phyloP scores from a whole-genome alignment of 2,329 filamentous ascomycete species.

The Fusarium penzigii region DNA sequence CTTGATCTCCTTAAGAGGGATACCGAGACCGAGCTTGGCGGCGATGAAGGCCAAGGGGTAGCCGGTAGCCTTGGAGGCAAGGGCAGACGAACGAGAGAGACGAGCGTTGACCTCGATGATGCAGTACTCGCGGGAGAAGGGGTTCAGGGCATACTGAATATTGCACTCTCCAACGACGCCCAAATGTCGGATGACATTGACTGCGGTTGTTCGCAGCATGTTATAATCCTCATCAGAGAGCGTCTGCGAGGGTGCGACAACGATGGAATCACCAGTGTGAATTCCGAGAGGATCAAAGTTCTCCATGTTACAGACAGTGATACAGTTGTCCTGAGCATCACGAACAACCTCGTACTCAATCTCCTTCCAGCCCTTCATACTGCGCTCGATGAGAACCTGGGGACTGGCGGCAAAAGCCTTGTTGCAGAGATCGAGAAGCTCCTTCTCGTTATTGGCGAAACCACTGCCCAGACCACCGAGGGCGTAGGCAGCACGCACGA shows the following conservation, averaged over 20 bases:
- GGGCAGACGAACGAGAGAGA: constrained; percentile 93
- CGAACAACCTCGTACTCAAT: constrained; percentile 98
- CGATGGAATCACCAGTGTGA: constrained; percentile 98
- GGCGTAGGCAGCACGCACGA: constrained; percentile 95
- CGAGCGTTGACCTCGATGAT: constrained; percentile 99
- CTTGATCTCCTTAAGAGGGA: constrained; percentile 91
- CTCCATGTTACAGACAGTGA: constrained; percentile 82
- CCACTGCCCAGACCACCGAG: constrained; percentile 94
- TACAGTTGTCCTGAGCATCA: constrained; percentile 97
- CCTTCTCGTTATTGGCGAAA: constrained; percentile 91
- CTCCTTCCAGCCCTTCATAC: constrained; percentile 99
- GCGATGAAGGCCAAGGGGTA: constrained; percentile 97
- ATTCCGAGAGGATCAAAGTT: constrained; percentile 98
- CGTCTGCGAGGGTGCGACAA: constrained; percentile 95
- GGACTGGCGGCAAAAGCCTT: constrained; percentile 90
- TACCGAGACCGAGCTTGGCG: constrained; percentile 95
- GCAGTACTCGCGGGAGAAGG: constrained; percentile 94
- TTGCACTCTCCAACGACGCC: constrained; percentile 99
- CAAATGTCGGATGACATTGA: constrained; percentile 97
- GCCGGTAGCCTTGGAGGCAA: constrained; percentile 96
- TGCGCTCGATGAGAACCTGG: constrained; percentile 97
- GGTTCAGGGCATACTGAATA: constrained; percentile 95
- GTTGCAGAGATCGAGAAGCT: constrained; percentile 90
- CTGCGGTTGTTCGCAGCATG: constrained; percentile 96
- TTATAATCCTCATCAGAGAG: constrained; percentile 98